Evolutionary conservation across 805 yeast genomes (phyloP), one percentile per base, ranked within the genome.

Genomic region (Ogataea henricii): DNA sequence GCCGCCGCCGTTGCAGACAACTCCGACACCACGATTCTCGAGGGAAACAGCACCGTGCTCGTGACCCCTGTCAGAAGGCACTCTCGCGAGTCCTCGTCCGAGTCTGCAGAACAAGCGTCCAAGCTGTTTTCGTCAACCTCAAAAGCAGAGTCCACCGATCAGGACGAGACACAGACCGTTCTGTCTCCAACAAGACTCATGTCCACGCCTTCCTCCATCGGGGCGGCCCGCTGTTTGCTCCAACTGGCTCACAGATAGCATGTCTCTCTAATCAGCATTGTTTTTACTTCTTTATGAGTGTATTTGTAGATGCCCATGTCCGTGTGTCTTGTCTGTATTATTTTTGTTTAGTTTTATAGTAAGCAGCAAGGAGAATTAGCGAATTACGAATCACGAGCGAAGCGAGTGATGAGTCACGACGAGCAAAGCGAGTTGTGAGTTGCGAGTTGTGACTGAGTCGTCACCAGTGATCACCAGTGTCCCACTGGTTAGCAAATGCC

Each of bases 171-270:
- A 3, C 63, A 59, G 36, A 33, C 66, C 6, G 45, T 67, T 57
- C 64, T 70, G 5, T 66, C 73, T 23, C 76, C 77, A 40, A 69
- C 72, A 1, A 69, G 68, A 54, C 51, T 66, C 23, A 55, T 70
- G 50, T 65, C 75, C 3, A 74, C 78, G 2, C 78, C 79, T 6
- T 72, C 76, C 3, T 71, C 77, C 0, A 73, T 72, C 46, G 78
- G 77, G 30, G 79, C 78, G 23, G 79, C 79, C 9, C 66, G 69
- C 45, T 73, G 76, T 20, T 54, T 74, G 45, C 48, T 74, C 23
- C 77, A 73, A 49, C 47, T 74, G 49, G 73, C 77, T 4, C 64
- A 70, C 44, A 64, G 71, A 59, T 64, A 34, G 38, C 38, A 34
- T 34, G 25, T 25, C 38, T 25, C 38, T 37, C 26, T 32, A 22